phyloP scores from a whole-genome alignment of 1,284 basidiomycete genomes.

The Boletus semigastroideus region DNA sequence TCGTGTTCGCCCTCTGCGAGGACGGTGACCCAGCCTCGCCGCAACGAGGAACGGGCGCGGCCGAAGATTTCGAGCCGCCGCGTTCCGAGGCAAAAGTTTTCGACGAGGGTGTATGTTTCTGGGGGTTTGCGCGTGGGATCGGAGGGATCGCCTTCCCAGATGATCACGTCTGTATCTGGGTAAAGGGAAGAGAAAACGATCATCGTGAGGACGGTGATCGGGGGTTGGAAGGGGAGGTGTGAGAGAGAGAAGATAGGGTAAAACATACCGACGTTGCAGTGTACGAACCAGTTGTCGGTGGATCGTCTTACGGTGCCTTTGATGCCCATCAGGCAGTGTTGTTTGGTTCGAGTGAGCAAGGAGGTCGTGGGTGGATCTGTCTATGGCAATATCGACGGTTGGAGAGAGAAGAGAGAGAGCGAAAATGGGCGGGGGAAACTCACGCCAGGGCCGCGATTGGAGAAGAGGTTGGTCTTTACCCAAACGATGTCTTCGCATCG shows the following conservation, averaged over 20 bases:
- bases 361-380: slow-evolving; percentile 82
- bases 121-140: slow-evolving; percentile 88
- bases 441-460: slow-evolving; percentile 74
- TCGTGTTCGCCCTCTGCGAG: slow-evolving; percentile 65
- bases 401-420: neutral
- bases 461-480: slow-evolving; percentile 85
- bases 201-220: neutral
- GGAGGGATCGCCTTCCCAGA: slow-evolving; percentile 85
- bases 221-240: neutral
- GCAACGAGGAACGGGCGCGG: slow-evolving; percentile 63
- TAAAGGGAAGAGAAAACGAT: too few relatives aligned
- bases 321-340: slow-evolving; percentile 99
- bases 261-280: slow-evolving; percentile 86
- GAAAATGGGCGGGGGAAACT: slow-evolving; percentile 24
- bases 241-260: neutral
- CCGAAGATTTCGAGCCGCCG: slow-evolving; percentile 93
- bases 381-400: slow-evolving; percentile 36
- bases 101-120: slow-evolving; percentile 93
- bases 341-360: slow-evolving; percentile 85
- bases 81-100: slow-evolving; percentile 96
- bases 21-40: slow-evolving; percentile 92
- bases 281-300: slow-evolving; percentile 93
- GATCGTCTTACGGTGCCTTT: slow-evolving; percentile 93
- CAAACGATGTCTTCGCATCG: slow-evolving; percentile 97
- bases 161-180: slow-evolving; percentile 91